Percentiles rank a stretch among this genome's conserved stretches.
Evolutionary conservation across 805 yeast species (phyloP).

Genomic region (Ogataea angusta): DNA sequence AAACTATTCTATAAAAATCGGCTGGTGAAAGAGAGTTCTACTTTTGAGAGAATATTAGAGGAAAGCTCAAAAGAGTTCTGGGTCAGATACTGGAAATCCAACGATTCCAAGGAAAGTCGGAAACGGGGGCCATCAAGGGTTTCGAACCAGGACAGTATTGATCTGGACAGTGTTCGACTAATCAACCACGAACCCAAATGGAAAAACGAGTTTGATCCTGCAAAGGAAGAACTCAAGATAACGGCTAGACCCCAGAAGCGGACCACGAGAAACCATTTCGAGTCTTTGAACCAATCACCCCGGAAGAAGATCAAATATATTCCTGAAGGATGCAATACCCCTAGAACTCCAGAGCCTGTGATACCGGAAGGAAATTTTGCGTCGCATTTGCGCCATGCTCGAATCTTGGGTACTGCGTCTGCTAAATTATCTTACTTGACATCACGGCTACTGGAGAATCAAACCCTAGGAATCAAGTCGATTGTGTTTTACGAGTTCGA

Average conservation of each 20-base stretch:
- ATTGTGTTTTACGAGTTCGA: slow-evolving; percentile 69
- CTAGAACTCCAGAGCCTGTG: slow-evolving; percentile 27
- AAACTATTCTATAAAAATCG: slow-evolving; percentile 53
- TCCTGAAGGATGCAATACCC: slow-evolving; percentile 16
- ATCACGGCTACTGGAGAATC: slow-evolving; percentile 52
- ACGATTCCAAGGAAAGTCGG: slow-evolving; percentile 10
- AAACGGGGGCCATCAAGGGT: slow-evolving; percentile 2
- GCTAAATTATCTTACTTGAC: slow-evolving; percentile 60
- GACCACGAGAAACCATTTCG: background rate
- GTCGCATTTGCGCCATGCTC: slow-evolving; percentile 32
- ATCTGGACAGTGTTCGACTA: slow-evolving; percentile 30
- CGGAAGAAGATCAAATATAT: slow-evolving; percentile 18
- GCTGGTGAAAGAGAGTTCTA: slow-evolving; percentile 34
- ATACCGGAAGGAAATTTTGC: slow-evolving; percentile 21
- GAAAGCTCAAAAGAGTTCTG: slow-evolving; percentile 45
- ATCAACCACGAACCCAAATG: slow-evolving; percentile 29
- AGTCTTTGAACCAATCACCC: slow-evolving; percentile 8
- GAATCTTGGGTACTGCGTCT: slow-evolving; percentile 59
- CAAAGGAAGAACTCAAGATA: slow-evolving; percentile 20
- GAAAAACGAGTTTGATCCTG: slow-evolving; percentile 27
- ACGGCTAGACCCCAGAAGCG: background rate
- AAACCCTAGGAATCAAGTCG: slow-evolving; percentile 44
- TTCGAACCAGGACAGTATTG: slow-evolving; percentile 19
- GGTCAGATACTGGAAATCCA: slow-evolving; percentile 46
- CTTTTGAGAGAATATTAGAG: slow-evolving; percentile 32